Evolutionary conservation across 345 rosid genomes (phyloP), one percentile per base, ranked within the genome.

Genomic region (Citrus maxima): DNA sequence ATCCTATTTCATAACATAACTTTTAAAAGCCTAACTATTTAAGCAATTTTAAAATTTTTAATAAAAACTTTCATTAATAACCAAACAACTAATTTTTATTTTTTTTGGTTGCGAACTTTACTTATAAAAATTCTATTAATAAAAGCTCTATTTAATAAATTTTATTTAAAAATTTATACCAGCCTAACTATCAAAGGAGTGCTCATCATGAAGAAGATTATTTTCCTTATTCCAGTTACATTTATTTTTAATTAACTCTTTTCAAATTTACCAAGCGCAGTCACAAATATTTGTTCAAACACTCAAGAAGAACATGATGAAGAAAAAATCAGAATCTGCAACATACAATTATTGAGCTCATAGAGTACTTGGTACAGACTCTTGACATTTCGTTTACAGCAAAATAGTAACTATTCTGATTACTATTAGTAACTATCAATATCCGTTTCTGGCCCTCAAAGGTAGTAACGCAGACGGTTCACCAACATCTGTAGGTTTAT

Each of bases 401-500:
- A 9, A 13, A 46, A 22, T 28, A 10, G 22, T 34, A 14, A 22
- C 32, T 34, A 74, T 67, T 71, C 30, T 54, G 16, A 58, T 64
- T 3, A 42, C 21, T 6, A 40, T 79, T 82, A 92, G 73, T 92
- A 93, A 79, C 98, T 95, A 72, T 95, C 94, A 3, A 92, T 78
- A 67, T 95, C 95, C 0, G 92, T 93, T 80, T 92, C 98, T 5
- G 98, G 97, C 92, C 97, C 89, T 78, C 98, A 86, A 46, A 95
- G 92, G 82, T 88, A 92, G 90, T 91, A 95, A 32, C 97, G 95
- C 82, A 95, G 86, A 65, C 92, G 86, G 84, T 95, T 95, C 78
- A 87, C 84, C 73, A 91, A 70, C 66, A 90, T 95, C 98, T 93
- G 89, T 78, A 77, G 32, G 63, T 85, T 16, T 30, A 46, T 30